phyloP scores from a whole-genome alignment of 257 asterid genomes.

The Catharanthus roseus region DNA sequence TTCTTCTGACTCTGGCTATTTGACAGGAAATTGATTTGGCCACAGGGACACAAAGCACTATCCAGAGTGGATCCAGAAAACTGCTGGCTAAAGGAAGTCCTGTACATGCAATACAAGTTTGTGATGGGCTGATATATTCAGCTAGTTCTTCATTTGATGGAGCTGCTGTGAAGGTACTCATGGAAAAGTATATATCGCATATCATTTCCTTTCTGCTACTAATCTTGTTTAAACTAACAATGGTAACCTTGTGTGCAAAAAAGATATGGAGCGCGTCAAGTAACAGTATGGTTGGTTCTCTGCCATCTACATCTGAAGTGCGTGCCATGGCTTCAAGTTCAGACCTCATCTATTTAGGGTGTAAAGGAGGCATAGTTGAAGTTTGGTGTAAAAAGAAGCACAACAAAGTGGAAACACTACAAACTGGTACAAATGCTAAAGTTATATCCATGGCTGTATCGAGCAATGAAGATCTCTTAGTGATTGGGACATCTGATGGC shows the following conservation, averaged over 20 bases:
- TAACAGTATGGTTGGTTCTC: slow-evolving; percentile 48
- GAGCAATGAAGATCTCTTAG: slow-evolving; percentile 46
- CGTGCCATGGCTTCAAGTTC: slow-evolving; percentile 59
- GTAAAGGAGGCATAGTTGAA: slow-evolving; percentile 61
- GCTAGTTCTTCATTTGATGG: slow-evolving; percentile 66
- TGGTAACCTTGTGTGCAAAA: neutral
- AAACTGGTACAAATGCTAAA: slow-evolving; percentile 38
- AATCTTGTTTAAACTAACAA: slow-evolving; percentile 1
- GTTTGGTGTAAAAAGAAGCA: slow-evolving; percentile 73
- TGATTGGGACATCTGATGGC: slow-evolving; percentile 79
- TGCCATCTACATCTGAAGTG: slow-evolving; percentile 52
- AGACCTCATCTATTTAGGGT: slow-evolving; percentile 64
- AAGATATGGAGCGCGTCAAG: slow-evolving; percentile 72
- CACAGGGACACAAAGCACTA: slow-evolving; percentile 52
- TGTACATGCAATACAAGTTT: slow-evolving; percentile 50
- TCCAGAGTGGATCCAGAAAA: slow-evolving; percentile 69
- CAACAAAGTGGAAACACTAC: slow-evolving; percentile 60
- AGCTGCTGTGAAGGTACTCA: slow-evolving; percentile 58
- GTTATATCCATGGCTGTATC: slow-evolving; percentile 64
- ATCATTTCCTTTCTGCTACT: neutral
- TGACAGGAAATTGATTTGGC: slow-evolving; percentile 70
- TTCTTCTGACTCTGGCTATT: neutral
- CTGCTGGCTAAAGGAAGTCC: slow-evolving; percentile 60
- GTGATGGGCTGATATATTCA: slow-evolving; percentile 58
- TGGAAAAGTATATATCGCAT: neutral